phyloP scores from a whole-genome alignment of 2,329 filamentous ascomycete genomes.

The Onygenales sp. region DNA sequence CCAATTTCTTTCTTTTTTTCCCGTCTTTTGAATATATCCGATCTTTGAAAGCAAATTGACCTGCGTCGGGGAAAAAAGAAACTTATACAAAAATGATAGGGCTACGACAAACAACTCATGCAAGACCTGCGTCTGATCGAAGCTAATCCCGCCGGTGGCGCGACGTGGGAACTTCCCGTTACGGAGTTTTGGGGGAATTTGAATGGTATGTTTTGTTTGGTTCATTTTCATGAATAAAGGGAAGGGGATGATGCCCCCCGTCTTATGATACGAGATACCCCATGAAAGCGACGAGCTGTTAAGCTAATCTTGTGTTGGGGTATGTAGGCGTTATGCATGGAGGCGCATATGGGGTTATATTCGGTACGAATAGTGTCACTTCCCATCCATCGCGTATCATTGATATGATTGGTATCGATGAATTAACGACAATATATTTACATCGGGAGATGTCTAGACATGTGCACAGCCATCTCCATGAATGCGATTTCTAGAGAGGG shows the following conservation, averaged over 20 bases:
- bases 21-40: neutral
- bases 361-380: constrained; percentile 40
- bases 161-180: constrained; percentile 16
- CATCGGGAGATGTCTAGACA: constrained; percentile 27
- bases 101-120: constrained; percentile 17
- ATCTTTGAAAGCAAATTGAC: neutral
- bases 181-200: constrained; percentile 17
- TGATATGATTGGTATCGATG: neutral
- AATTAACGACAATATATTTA: neutral
- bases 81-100: constrained; percentile 6
- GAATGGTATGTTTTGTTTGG: constrained; percentile 11
- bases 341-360: constrained; percentile 63
- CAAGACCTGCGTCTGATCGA: constrained; percentile 17
- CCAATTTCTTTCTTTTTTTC: neutral
- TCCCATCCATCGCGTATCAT: neutral
- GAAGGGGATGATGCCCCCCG: neutral
- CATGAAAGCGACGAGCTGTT: neutral
- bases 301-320: neutral
- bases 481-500: constrained; percentile 40
- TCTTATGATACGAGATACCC: neutral
- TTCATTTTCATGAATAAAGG: neutral
- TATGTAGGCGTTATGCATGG: constrained; percentile 18
- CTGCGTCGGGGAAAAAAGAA: neutral
- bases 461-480: constrained; percentile 42
- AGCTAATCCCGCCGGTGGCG: constrained; percentile 13